Conservation (phyloP, 305 asterid genomes). For the Rubia tinctorum region DNA sequence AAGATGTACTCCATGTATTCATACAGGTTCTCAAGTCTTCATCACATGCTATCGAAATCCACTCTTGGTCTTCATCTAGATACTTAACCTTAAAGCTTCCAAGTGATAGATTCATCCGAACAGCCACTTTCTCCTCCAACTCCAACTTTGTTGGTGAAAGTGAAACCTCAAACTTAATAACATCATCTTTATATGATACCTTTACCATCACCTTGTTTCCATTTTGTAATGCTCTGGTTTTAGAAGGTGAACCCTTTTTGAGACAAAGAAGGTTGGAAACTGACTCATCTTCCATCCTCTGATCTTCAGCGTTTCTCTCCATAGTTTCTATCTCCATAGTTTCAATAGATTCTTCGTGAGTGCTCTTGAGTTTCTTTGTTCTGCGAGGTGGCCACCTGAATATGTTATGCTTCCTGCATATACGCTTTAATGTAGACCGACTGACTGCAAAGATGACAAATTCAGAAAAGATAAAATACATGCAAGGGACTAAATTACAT, state of each 20-base stretch:
- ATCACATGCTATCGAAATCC: constrained; percentile 64
- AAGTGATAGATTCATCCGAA: constrained; percentile 40
- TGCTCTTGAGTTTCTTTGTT: neutral
- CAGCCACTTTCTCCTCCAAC: constrained; percentile 49
- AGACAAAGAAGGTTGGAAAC: neutral
- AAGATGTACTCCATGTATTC: neutral
- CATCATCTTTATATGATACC: constrained; percentile 50
- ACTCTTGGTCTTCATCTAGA: constrained; percentile 62
- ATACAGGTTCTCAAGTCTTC: constrained; percentile 43
- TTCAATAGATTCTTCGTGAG: constrained; percentile 32
- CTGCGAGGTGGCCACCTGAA: constrained; percentile 24
- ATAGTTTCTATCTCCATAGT: no score
- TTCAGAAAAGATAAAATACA: neutral
- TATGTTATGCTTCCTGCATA: constrained; percentile 25
- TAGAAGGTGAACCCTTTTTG: neutral
- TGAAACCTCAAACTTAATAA: constrained; percentile 33
- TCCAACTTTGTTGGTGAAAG: constrained; percentile 28
- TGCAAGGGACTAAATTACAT: neutral
- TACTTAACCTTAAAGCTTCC: constrained; percentile 59
- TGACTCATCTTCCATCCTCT: neutral
- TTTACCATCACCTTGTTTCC: constrained; percentile 28
- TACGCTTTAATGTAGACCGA: constrained; percentile 26
- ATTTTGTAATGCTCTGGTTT: neutral
- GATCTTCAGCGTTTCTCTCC: constrained; percentile 24
- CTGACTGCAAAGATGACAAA: constrained; percentile 19